phyloP scores from a whole-genome alignment of 192 early-diverging fungal species.

The Coemansia sp. region DNA sequence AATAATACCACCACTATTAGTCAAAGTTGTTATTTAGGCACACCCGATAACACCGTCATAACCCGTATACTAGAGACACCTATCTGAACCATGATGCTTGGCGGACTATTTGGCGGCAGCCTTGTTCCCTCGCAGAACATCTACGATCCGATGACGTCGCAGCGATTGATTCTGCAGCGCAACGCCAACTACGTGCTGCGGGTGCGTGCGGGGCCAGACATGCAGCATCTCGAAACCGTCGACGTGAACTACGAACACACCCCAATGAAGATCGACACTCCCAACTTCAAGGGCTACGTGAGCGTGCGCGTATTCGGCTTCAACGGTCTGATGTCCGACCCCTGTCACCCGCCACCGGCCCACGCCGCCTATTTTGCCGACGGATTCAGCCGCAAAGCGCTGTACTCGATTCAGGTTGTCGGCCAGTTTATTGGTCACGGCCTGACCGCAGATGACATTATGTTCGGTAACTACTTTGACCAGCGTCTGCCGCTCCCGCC shows the following conservation, averaged over 20 bases:
- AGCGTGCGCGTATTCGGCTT: constrained; percentile 52
- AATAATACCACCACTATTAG: no score
- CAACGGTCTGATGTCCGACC: constrained; percentile 52
- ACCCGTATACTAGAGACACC: neutral
- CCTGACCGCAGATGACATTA: constrained; percentile 51
- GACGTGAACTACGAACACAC: constrained; percentile 56
- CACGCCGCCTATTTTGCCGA: constrained; percentile 51
- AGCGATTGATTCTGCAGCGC: constrained; percentile 49
- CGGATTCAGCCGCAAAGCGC: constrained; percentile 53
- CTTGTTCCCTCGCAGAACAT: constrained; percentile 44
- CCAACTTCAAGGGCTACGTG: constrained; percentile 51
- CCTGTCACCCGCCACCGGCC: constrained; percentile 51
- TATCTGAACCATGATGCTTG: constrained; percentile 46
- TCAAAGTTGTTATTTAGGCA: no score
- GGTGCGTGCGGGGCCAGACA: constrained; percentile 49
- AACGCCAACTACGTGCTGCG: constrained; percentile 55
- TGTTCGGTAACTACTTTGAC: constrained; percentile 58
- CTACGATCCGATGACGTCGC: constrained; percentile 47
- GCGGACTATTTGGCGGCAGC: constrained; percentile 45
- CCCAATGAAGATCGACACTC: constrained; percentile 45
- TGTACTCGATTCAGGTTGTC: constrained; percentile 55
- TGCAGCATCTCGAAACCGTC: constrained; percentile 39
- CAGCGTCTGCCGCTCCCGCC: constrained; percentile 50
- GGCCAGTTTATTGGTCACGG: constrained; percentile 39
- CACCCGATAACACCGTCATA: no score